These are phyloP conservation scores for Vanilla planifolia DNA, from an alignment of 106 monocot genomes.

Conservation along the genomic window DNA sequence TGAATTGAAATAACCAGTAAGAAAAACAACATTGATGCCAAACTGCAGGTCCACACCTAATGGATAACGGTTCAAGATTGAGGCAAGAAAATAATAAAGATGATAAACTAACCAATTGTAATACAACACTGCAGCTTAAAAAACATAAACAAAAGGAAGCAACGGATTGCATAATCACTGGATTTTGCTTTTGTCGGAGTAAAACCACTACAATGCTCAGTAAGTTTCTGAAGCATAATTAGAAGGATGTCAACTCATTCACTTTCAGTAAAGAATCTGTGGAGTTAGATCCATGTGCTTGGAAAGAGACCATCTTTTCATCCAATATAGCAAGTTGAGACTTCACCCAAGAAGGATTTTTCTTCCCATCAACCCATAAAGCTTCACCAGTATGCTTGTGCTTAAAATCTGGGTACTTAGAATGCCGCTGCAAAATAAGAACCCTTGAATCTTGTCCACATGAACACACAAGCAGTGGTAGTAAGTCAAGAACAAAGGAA, in stretches of 20 bases:
- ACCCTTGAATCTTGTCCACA: neutral
- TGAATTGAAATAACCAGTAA: too few species aligned
- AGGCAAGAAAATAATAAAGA: too few species aligned
- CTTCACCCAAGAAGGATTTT: constrained; percentile 84
- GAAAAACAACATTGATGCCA: too few species aligned
- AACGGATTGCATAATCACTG: too few species aligned
- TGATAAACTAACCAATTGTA: too few species aligned
- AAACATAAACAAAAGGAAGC: too few species aligned
- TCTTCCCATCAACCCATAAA: constrained; percentile 77
- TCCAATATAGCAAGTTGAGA: constrained; percentile 78
- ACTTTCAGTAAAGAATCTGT: constrained; percentile 32
- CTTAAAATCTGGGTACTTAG: constrained; percentile 90
- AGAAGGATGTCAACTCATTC: constrained; percentile 31
- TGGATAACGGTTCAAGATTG: too few species aligned
- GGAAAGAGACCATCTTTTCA: constrained; percentile 47
- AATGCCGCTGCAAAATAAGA: constrained; percentile 52
- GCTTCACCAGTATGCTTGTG: constrained; percentile 93
- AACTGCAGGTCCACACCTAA: too few species aligned
- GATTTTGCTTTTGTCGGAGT: too few species aligned
- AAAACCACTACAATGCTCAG: too few species aligned
- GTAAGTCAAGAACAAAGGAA: neutral
- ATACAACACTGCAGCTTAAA: too few species aligned
- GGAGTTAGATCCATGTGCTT: constrained; percentile 35
- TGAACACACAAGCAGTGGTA: neutral
- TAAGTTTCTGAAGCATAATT: neutral